A percentile compares a stretch with the other conserved stretches of the same genome.
These are phyloP conservation scores for Penstemon eatonii DNA, from an alignment of 257 asterid species.

Conservation along the genomic window DNA sequence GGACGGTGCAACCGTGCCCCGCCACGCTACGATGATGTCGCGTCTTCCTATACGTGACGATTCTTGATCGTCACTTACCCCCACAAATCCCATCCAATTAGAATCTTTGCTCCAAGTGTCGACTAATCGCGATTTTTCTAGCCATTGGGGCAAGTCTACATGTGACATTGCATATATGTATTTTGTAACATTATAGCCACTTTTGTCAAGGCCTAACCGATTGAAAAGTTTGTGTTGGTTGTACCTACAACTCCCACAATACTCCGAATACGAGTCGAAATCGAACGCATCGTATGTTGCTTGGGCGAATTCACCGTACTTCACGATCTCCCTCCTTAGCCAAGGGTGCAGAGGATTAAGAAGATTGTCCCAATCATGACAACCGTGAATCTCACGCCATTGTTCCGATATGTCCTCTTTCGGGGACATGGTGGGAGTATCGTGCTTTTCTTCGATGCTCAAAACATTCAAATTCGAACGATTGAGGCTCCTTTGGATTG, in stretches of 20 bases:
- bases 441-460: constrained; percentile 41
- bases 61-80: constrained; percentile 60
- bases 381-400: constrained; percentile 68
- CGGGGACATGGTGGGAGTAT: constrained; percentile 54
- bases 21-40: constrained; percentile 75
- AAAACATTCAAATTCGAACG: constrained; percentile 16
- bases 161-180: constrained; percentile 74
- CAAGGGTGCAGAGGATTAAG: constrained; percentile 71
- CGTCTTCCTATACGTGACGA: constrained; percentile 63
- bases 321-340: constrained; percentile 62
- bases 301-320: constrained; percentile 79
- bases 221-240: constrained; percentile 45
- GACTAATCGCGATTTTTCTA: constrained; percentile 46
- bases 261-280: constrained; percentile 58
- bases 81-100: constrained; percentile 82
- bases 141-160: constrained; percentile 66
- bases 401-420: constrained; percentile 50
- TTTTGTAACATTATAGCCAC: constrained; percentile 51
- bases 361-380: constrained; percentile 54
- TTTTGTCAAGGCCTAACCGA: constrained; percentile 42
- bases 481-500: constrained; percentile 35
- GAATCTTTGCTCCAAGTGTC: constrained; percentile 76
- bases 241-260: constrained; percentile 69
- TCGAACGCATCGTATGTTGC: constrained; percentile 81
- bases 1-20: constrained; percentile 72